Evolutionary conservation across 352 stramenopile species (phyloP), one percentile per base, ranked within the genome.

Genomic region (Elongisporangium undulatum): DNA sequence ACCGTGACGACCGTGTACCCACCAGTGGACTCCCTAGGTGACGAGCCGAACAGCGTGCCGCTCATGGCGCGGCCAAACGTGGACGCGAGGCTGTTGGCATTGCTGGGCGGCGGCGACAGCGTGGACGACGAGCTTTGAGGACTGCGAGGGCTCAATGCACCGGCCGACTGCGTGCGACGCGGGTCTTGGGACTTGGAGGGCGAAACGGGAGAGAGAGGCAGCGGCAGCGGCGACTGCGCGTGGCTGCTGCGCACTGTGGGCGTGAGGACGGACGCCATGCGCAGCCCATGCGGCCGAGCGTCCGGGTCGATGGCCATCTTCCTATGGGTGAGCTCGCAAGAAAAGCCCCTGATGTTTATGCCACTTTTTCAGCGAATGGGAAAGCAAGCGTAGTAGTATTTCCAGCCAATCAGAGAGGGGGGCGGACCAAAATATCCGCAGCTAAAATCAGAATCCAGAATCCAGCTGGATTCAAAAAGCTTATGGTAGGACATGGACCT

Each of bases 1-100:
- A 94, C 70, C 17, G 74, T 66, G 4, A 86, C 70, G 8, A 59
- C 56, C 10, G 66, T 67, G 29, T 41, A 41, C 29, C 29, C 29
- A 9, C 5, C 29, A 41, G 29, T 15, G 29, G 29, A 41, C 29
- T 41, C 29, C 9, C 13, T 41, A 9, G 29, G 29, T 9, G 29
- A 41, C 5, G 29, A 6, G 8, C 29, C 29, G 29, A 41, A 41
- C 29, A 41, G 29, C 8, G 29, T 41, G 29, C 29, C 29, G 9
- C 29, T 41, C 29, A 41, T 41, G 9, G 29, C 29, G 29, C 29
- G 29, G 29, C 29, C 29, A 13, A 41, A 41, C 29, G 29, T 41
- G 9, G 29, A 41, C 29, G 29, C 29, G 29, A 41, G 29, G 9
- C 29, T 41, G 29, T 41, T 41, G 9, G 29, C 29, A 41, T 41